phyloP scores from a whole-genome alignment of 2,329 filamentous ascomycete species.

The Acarospora socialis region DNA sequence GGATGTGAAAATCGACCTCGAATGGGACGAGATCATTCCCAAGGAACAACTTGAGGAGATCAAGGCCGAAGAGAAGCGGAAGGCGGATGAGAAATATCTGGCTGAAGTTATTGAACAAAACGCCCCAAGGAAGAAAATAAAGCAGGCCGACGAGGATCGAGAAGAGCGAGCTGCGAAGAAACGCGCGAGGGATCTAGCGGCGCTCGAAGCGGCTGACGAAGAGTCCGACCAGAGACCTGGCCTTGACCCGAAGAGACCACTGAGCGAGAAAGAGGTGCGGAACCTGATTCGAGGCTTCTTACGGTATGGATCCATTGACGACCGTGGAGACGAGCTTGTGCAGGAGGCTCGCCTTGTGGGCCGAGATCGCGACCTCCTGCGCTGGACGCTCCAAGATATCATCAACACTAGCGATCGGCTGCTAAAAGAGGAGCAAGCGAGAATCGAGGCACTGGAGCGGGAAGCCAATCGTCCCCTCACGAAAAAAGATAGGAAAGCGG shows the following conservation, averaged over 20 bases:
- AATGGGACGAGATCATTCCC: constrained; percentile 98
- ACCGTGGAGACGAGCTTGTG: constrained; percentile 75
- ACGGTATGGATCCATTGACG: constrained; percentile 78
- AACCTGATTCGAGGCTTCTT: constrained; percentile 85
- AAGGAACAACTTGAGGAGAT: constrained; percentile 81
- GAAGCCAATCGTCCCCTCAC: constrained; percentile 66
- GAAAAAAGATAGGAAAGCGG: constrained; percentile 95
- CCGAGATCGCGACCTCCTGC: constrained; percentile 69
- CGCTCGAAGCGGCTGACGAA: constrained; percentile 56
- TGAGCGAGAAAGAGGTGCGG: constrained; percentile 84
- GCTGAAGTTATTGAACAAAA: constrained; percentile 72
- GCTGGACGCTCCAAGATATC: constrained; percentile 61
- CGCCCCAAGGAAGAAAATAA: constrained; percentile 60
- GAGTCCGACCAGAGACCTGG: constrained; percentile 51
- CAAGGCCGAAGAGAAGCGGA: constrained; percentile 76
- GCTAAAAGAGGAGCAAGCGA: constrained; percentile 56
- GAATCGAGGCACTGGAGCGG: constrained; percentile 50
- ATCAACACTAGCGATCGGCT: constrained; percentile 56
- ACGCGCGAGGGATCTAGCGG: constrained; percentile 49
- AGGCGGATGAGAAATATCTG: constrained; percentile 69
- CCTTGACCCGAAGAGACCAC: constrained; percentile 70
- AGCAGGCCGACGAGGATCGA: constrained; percentile 37
- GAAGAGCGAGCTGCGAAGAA: constrained; percentile 58
- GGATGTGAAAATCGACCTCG: constrained; percentile 91
- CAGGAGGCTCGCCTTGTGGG: constrained; percentile 72